Evolutionary conservation across 108 stramenopile species (phyloP).

Genomic region (Schizochytrium sp.): DNA sequence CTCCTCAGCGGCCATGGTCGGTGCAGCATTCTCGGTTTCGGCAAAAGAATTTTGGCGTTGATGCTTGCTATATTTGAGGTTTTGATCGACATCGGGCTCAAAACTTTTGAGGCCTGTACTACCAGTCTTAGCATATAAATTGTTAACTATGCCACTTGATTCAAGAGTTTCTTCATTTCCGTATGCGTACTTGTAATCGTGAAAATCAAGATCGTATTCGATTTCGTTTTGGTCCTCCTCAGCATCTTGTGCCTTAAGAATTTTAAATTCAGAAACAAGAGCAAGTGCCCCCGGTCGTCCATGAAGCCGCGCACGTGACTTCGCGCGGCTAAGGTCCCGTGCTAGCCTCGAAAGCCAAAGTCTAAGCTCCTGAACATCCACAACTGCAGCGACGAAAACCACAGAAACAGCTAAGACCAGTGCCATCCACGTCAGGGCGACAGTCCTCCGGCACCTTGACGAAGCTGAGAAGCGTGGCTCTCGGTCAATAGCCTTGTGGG

Average conservation of each 20-base stretch:
- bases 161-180: no score
- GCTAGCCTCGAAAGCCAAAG: not conserved
- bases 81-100: not conserved
- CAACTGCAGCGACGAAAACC: not conserved
- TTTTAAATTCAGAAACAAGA: not conserved
- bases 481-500: no score
- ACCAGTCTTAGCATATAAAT: no score
- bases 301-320: not conserved
- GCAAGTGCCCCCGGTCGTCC: constrained; percentile 1
- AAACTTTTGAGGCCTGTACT: not conserved
- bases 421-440: not conserved
- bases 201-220: not conserved
- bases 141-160: no score
- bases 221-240: not conserved
- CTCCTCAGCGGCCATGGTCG: not conserved
- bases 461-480: no score
- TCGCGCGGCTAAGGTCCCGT: constrained; percentile 30
- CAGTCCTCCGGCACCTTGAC: no score
- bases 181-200: not conserved
- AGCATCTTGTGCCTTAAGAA: not conserved
- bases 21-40: not conserved
- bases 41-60: not conserved
- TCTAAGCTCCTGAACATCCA: not conserved
- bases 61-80: not conserved
- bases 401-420: not conserved